These are phyloP conservation scores for Pythium aphanidermatum DNA, from an alignment of 352 stramenopile species.

Conservation along the genomic window DNA sequence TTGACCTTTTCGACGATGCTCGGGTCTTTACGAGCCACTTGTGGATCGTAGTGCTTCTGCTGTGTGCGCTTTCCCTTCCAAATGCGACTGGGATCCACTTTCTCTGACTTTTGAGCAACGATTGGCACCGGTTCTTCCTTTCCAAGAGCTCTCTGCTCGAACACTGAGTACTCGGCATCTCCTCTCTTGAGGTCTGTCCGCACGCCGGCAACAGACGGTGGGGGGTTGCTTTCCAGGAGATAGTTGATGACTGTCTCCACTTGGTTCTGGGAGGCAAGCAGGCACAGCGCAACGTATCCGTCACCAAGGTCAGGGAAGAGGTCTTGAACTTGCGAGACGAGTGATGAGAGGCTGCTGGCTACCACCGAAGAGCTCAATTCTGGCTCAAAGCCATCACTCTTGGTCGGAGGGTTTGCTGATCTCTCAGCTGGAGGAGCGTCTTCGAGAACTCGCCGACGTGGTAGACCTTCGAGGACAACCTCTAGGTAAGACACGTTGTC, in stretches of 20 bases:
- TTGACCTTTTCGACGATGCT: slow-evolving; percentile 26
- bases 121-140: slow-evolving; percentile 2
- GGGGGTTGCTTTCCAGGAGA: slow-evolving; percentile 28
- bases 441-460: slow-evolving; percentile 28
- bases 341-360: slow-evolving; percentile 1
- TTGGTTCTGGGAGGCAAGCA: slow-evolving; percentile 21
- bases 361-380: neutral
- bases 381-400: too few species aligned
- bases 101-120: slow-evolving; percentile 17
- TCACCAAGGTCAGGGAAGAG: slow-evolving; percentile 35
- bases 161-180: slow-evolving; percentile 12
- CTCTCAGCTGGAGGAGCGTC: neutral
- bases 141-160: slow-evolving; percentile 12
- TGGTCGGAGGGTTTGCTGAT: slow-evolving; percentile 1
- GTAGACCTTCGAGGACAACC: slow-evolving; percentile 61
- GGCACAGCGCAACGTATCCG: slow-evolving; percentile 29
- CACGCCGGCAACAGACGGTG: slow-evolving; percentile 9
- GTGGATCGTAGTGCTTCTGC: slow-evolving; percentile 29
- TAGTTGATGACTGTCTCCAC: slow-evolving; percentile 35
- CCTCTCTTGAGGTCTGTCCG: slow-evolving; percentile 8
- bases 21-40: slow-evolving; percentile 23
- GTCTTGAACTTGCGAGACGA: slow-evolving; percentile 28
- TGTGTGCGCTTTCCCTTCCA: slow-evolving; percentile 32
- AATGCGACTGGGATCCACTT: slow-evolving; percentile 22
- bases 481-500: slow-evolving; percentile 68